Conservation (phyloP, 768 basidiomycete genomes). For the Suillus tomentosus region DNA sequence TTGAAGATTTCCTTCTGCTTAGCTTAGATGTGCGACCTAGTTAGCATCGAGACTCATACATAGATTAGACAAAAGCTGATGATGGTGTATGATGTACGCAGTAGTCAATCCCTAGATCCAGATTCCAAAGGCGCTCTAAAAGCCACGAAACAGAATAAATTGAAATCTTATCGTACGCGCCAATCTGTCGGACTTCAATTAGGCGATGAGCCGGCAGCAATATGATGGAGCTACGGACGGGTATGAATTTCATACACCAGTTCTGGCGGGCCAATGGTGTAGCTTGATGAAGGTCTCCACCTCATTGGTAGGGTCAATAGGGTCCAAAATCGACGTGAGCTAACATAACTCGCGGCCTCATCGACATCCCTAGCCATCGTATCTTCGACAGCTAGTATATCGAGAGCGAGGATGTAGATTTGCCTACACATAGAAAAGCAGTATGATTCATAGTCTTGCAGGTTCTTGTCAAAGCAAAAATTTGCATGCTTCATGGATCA, state of each 20-base stretch:
- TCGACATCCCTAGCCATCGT: constrained; percentile 43
- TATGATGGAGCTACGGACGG: neutral
- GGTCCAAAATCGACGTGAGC: constrained; percentile 41
- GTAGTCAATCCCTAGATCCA: neutral
- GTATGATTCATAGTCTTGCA: constrained; percentile 38
- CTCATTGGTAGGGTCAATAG: constrained; percentile 39
- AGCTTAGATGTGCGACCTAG: neutral
- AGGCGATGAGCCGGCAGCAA: neutral
- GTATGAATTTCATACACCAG: constrained; percentile 36
- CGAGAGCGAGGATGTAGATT: constrained; percentile 2
- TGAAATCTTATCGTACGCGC: constrained; percentile 1
- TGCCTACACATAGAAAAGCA: neutral
- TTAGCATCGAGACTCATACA: neutral
- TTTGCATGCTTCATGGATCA: constrained; percentile 50
- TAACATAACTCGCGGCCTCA: no score
- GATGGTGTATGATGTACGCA: neutral
- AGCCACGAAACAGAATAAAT: neutral
- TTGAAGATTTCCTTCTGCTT: neutral
- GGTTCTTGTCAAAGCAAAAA: constrained; percentile 71
- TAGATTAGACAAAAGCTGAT: neutral
- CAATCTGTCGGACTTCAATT: neutral
- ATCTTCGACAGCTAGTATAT: constrained; percentile 48
- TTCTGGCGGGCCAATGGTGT: constrained; percentile 52
- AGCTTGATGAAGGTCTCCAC: constrained; percentile 61
- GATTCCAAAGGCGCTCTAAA: neutral